Percentiles rank a stretch among this genome's conserved stretches.
phyloP scores from a whole-genome alignment of 495 filamentous ascomycete genomes.

The Pyrenula massariospora region DNA sequence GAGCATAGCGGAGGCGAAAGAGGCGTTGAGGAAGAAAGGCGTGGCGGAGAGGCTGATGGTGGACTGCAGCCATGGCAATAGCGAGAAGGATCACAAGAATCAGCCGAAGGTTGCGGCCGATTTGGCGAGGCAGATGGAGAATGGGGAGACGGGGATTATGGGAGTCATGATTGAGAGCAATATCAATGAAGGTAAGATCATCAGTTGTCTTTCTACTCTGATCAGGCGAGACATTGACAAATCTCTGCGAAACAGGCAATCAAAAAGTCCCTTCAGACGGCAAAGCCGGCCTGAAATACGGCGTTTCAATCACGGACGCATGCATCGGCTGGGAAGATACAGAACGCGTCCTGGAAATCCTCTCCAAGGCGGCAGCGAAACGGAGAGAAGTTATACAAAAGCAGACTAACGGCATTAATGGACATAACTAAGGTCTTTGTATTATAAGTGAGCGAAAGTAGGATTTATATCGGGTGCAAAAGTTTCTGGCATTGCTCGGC shows the following conservation, averaged over 20 bases:
- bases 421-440: no score
- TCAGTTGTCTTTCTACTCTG: no score
- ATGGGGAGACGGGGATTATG: conserved; percentile 81
- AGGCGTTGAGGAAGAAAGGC: conserved; percentile 52
- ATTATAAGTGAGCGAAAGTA: no score
- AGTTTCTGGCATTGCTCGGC: no score
- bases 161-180: conserved; percentile 99
- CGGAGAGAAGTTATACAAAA: not conserved
- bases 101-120: conserved; percentile 86
- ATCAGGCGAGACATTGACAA: not conserved
- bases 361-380: conserved; percentile 72
- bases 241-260: conserved; percentile 46
- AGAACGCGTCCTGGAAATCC: conserved; percentile 60
- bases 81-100: conserved; percentile 90
- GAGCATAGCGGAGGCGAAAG: conserved; percentile 68
- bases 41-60: conserved; percentile 79
- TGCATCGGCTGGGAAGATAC: conserved; percentile 95
- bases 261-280: conserved; percentile 91
- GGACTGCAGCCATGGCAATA: conserved; percentile 96
- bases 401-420: not conserved
- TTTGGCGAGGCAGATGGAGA: conserved; percentile 72
- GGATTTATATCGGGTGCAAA: no score
- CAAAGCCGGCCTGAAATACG: conserved; percentile 80
- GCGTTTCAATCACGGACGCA: conserved; percentile 94
- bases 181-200: conserved; percentile 72